Percentiles rank a stretch among this genome's conserved stretches.
Evolutionary conservation across 1,284 basidiomycete genomes (phyloP).

Genomic region (Leccinum fallax): DNA sequence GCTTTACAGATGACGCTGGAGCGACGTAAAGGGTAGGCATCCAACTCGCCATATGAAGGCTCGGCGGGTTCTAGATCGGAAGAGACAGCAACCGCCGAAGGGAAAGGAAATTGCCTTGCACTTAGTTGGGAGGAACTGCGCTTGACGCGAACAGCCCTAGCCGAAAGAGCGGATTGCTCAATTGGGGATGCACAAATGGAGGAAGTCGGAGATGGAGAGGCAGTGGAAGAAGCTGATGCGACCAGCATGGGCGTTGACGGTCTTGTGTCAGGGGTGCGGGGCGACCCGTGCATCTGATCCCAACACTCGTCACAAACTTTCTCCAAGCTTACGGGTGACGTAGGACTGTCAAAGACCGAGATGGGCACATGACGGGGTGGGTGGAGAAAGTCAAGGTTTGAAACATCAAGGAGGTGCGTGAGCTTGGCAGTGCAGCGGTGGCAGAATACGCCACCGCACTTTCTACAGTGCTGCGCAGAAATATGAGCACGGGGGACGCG

Average conservation of each 20-base stretch:
- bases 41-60: slow-evolving; percentile 60
- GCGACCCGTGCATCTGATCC: slow-evolving; percentile 65
- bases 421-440: slow-evolving; percentile 54
- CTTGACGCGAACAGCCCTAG: slow-evolving; percentile 25
- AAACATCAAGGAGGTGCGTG: slow-evolving; percentile 66
- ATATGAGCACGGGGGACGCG: slow-evolving; percentile 22
- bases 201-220: slow-evolving; percentile 37
- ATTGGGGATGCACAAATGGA: slow-evolving; percentile 40
- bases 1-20: slow-evolving; percentile 71
- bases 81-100: slow-evolving; percentile 34
- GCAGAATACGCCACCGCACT: slow-evolving; percentile 79
- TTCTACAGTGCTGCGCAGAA: slow-evolving; percentile 65
- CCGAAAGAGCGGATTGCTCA: slow-evolving; percentile 27
- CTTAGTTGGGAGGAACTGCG: slow-evolving; percentile 37
- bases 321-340: slow-evolving; percentile 50
- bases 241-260: slow-evolving; percentile 32
- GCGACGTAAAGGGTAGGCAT: slow-evolving; percentile 66
- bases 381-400: slow-evolving; percentile 64
- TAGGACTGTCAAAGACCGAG: slow-evolving; percentile 52
- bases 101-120: slow-evolving; percentile 37
- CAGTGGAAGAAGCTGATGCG: slow-evolving; percentile 34
- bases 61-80: slow-evolving; percentile 37
- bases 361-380: slow-evolving; percentile 69
- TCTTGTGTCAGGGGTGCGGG: slow-evolving; percentile 47
- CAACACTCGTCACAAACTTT: slow-evolving; percentile 76